Conservation (phyloP, 2,329 filamentous ascomycete genomes). For the Exophiala aquamarina region DNA sequence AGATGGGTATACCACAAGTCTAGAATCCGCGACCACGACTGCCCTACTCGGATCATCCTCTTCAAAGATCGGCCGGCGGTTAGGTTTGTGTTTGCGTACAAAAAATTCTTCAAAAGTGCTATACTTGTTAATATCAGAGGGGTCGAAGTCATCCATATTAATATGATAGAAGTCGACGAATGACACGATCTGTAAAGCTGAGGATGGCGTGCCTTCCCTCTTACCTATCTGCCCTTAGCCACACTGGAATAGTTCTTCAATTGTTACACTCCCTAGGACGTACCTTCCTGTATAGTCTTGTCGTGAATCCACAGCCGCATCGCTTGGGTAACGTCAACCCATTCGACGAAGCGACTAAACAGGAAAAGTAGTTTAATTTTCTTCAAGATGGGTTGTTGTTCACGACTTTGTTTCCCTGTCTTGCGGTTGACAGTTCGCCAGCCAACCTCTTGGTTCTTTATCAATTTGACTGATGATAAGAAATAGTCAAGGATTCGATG, state of each 20-base stretch:
- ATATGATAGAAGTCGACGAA: constrained; percentile 95
- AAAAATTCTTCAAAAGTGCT: constrained; percentile 99
- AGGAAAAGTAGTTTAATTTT: constrained; percentile 44
- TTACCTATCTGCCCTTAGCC: constrained; percentile 54
- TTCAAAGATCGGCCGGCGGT: constrained; percentile 82
- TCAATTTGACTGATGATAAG: constrained; percentile 12
- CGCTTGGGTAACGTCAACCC: constrained; percentile 39
- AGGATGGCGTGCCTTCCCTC: constrained; percentile 93
- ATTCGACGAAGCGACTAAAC: constrained; percentile 43
- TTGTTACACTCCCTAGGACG: constrained; percentile 1
- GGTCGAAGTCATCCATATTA: constrained; percentile 85
- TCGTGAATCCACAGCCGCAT: constrained; percentile 41
- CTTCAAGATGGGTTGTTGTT: constrained; percentile 42
- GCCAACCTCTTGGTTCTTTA: constrained; percentile 34
- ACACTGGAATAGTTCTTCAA: background rate
- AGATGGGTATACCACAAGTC: constrained; percentile 87
- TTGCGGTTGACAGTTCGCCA: constrained; percentile 35
- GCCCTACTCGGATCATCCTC: constrained; percentile 81
- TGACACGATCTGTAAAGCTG: constrained; percentile 77
- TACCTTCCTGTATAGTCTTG: constrained; percentile 35
- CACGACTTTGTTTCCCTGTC: constrained; percentile 37
- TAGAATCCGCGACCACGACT: constrained; percentile 90
- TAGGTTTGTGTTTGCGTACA: constrained; percentile 86
- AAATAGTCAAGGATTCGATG: background rate
- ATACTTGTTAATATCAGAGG: constrained; percentile 71